phyloP scores from a whole-genome alignment of 2,329 filamentous ascomycete species.

The Metarhizium sp. region DNA sequence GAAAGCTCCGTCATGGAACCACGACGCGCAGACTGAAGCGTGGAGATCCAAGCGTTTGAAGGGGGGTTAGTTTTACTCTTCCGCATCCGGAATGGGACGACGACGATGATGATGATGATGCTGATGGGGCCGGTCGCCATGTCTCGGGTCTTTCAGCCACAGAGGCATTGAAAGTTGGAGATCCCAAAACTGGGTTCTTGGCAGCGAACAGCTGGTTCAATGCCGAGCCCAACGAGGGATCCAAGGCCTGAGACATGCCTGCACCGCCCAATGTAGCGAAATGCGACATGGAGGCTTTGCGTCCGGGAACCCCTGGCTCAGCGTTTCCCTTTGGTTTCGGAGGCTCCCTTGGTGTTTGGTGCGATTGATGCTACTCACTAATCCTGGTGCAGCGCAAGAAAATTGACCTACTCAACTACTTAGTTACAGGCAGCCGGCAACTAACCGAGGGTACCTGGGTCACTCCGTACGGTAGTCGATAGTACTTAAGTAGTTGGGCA shows the following conservation, averaged over 20 bases:
- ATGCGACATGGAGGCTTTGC: no score
- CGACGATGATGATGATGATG: background rate
- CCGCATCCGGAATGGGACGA: conserved; percentile 12
- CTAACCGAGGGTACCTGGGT: no score
- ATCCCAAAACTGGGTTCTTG: background rate
- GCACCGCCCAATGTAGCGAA: no score
- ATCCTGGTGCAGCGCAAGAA: no score
- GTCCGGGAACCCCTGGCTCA: background rate
- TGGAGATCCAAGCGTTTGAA: background rate
- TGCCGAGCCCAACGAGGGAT: background rate
- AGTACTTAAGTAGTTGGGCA: no score
- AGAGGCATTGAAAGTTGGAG: background rate
- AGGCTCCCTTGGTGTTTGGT: background rate
- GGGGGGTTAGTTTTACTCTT: background rate
- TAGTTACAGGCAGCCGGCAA: no score
- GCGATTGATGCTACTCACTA: no score
- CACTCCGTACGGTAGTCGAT: no score
- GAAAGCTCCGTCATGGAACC: conserved; percentile 6
- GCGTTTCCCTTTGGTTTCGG: background rate
- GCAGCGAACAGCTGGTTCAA: background rate
- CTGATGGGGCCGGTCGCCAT: background rate
- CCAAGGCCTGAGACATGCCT: background rate
- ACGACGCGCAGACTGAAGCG: conserved; percentile 3
- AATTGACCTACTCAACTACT: no score
- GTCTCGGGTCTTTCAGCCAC: background rate